These are phyloP conservation scores for Saksenaea oblongispora DNA, from an alignment of 371 early-diverging fungal species.

Conservation along the genomic window DNA sequence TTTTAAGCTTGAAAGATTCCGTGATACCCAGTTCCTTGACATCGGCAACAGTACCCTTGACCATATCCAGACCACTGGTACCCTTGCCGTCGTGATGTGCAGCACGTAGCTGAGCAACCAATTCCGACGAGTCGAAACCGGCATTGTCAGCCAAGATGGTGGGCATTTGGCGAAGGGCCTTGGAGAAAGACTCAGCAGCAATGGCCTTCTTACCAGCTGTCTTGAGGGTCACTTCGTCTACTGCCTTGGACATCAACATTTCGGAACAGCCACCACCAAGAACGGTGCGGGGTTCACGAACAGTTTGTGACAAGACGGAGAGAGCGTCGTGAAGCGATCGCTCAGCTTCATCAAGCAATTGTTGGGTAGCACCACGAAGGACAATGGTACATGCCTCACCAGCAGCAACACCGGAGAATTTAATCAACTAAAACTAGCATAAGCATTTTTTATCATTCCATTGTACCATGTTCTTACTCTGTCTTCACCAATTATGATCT, in stretches of 20 bases:
- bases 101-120: conserved; percentile 91
- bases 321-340: conserved; percentile 99
- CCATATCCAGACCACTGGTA: conserved; percentile 92
- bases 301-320: conserved; percentile 96
- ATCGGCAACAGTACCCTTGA: conserved; percentile 79
- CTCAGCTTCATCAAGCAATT: conserved; percentile 99
- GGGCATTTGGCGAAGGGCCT: conserved; percentile 97
- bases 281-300: conserved; percentile 94
- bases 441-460: neutral
- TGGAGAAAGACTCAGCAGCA: conserved; percentile 96
- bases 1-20: conserved; percentile 98
- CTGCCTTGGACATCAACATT: conserved; percentile 96
- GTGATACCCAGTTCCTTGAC: conserved; percentile 92
- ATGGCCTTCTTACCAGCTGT: conserved; percentile 97
- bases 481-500: conserved; percentile 98
- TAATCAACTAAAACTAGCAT: conserved; percentile 65
- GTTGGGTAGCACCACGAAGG: conserved; percentile 96
- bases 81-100: conserved; percentile 87
- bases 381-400: conserved; percentile 99
- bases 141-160: conserved; percentile 99
- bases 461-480: conserved; percentile 40
- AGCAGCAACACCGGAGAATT: conserved; percentile 96
- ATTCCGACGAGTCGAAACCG: conserved; percentile 95
- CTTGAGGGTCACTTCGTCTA: conserved; percentile 89
- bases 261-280: conserved; percentile 98